A percentile compares a stretch with the other conserved stretches of the same genome.
These are phyloP conservation scores for Lithohypha guttulata DNA, from an alignment of 2,329 filamentous ascomycete genomes.

Conservation along the genomic window DNA sequence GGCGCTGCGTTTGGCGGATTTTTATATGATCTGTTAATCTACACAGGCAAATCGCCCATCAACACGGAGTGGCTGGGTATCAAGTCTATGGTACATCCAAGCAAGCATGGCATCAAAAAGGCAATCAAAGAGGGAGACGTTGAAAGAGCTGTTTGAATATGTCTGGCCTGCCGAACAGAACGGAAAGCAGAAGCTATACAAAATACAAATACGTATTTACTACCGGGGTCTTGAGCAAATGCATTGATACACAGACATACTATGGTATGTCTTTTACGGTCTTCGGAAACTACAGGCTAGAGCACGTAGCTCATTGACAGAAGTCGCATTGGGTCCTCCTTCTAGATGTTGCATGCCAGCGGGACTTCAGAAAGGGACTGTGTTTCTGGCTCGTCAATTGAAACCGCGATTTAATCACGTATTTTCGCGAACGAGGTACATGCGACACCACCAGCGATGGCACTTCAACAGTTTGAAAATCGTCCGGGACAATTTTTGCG, in stretches of 20 bases:
- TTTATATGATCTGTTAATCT: conserved; percentile 52
- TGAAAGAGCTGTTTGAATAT: conserved; percentile 14
- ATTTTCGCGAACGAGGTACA: no score
- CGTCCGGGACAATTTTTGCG: no score
- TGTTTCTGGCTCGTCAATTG: no score
- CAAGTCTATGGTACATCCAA: conserved; percentile 33
- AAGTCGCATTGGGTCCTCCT: no score
- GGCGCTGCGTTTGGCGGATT: conserved; percentile 50
- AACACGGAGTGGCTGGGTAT: conserved; percentile 53
- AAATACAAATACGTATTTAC: background rate
- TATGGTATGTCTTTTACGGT: background rate
- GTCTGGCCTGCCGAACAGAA: no score
- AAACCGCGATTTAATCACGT: no score
- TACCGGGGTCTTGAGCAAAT: background rate
- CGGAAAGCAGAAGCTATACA: background rate
- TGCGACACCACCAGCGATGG: no score
- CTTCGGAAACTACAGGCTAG: no score
- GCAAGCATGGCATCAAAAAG: conserved; percentile 15
- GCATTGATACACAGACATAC: background rate
- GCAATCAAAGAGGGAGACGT: conserved; percentile 14
- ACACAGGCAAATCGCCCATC: conserved; percentile 52
- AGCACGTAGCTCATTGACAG: no score
- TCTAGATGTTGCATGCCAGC: no score
- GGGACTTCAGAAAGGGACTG: no score
- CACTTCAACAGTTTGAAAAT: no score